phyloP scores from a whole-genome alignment of 179 eudicot species.

The Heliamphora pulchella region DNA sequence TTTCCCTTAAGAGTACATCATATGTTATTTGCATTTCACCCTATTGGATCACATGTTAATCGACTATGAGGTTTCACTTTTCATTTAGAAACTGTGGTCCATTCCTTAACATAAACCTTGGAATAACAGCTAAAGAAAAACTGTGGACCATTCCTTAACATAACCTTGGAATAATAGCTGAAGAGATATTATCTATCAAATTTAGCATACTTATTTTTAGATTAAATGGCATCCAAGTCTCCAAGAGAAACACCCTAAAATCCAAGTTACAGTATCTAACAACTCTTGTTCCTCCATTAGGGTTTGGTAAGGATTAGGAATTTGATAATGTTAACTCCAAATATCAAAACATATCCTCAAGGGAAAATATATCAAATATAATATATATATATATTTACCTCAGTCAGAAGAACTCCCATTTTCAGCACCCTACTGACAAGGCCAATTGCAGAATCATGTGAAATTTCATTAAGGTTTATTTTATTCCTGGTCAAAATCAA shows the following conservation, averaged over 20 bases:
- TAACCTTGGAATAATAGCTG: background rate
- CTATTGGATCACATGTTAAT: too few species aligned
- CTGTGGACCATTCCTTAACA: background rate
- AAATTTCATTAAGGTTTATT: constrained; percentile 91
- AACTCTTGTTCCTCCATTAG: background rate
- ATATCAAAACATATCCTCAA: background rate
- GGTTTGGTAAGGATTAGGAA: background rate
- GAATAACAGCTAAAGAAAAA: background rate
- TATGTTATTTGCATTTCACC: too few species aligned
- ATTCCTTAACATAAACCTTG: background rate
- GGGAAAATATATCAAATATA: background rate
- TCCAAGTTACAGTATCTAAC: background rate
- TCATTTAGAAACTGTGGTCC: background rate
- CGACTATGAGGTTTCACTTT: too few species aligned
- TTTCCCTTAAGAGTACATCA: too few species aligned
- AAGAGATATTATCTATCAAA: background rate
- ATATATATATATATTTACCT: constrained; percentile 37
- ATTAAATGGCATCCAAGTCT: background rate
- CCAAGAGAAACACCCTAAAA: background rate
- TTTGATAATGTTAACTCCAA: background rate
- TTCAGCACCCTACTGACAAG: constrained; percentile 62
- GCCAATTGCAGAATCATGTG: constrained; percentile 89
- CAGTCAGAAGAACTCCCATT: constrained; percentile 79
- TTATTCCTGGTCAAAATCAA: constrained; percentile 46
- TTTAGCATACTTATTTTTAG: background rate